Base-by-base conservation (phyloP, 1,139 yeast genomes). In the Ogataea hybrid region DNA sequence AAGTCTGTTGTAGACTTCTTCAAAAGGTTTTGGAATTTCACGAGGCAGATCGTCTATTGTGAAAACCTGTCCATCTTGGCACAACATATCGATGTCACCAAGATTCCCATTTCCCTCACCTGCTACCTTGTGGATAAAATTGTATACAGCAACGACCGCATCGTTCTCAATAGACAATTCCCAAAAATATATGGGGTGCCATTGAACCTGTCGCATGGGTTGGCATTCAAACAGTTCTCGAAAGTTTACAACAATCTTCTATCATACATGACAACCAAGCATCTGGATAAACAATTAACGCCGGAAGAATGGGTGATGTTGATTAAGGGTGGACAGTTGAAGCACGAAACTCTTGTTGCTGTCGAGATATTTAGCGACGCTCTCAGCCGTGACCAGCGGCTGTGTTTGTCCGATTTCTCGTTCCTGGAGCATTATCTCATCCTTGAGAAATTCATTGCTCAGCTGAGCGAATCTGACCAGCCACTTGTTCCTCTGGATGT, bases 1-100 rank as follows among this genome's bases (percentile, higher is more conserved):
- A 79, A 89, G 53, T 84, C 96, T 0, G 74, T 89, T 28, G 76
- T 87, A 16, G 92, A 87, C 45, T 76, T 88, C 40, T 67, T 87
- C 47, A 71, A 81, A 46, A 85, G 84, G 53, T 73, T 81, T 2
- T 69, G 79, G 53, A 71, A 72, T 38, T 64, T 74, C 44, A 47
- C 41, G 8, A 42, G 43, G 29, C 48, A 47, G 69, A 64, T 77
- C 14, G 61, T 73, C 11, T 75, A 77, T 50, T 77, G 87, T 48
- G 69, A 72, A 9, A 73, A 76, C 39, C 63, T 92, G 23, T 70
- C 84, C 10, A 81, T 76, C 32, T 69, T 92, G 44, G 78, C 90
- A 5, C 70, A 72, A 36, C 65, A 73, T 49, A 67, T 89, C 15
- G 96, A 89, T 61, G 77, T 92, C 39, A 83, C 94, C 4, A 73